Percentiles rank a stretch among this genome's conserved stretches.
Evolutionary conservation across 2,329 filamentous ascomycete genomes (phyloP).

Genomic region (Sclerotinia trifoliorum): DNA sequence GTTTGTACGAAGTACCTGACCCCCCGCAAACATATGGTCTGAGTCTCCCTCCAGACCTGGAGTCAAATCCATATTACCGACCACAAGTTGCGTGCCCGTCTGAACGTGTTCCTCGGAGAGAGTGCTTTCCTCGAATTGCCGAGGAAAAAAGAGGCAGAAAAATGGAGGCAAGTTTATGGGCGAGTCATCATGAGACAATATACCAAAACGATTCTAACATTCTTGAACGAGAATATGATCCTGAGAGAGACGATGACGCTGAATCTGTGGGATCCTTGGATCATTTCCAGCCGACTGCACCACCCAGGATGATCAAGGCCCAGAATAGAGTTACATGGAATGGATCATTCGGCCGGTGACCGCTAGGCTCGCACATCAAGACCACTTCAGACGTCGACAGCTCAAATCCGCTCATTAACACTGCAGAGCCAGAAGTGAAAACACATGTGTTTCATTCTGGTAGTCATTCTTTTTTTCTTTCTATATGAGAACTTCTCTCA

Average conservation of each 20-base stretch:
- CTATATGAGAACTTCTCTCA: background rate
- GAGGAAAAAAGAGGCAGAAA: conserved; percentile 11
- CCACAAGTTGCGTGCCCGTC: background rate
- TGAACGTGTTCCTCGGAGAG: background rate
- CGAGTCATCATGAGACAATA: background rate
- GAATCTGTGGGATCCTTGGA: conserved; percentile 13
- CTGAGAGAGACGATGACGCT: conserved; percentile 10
- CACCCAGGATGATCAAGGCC: background rate
- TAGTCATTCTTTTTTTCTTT: background rate
- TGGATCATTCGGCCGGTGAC: background rate
- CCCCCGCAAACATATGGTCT: background rate
- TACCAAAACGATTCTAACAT: conserved; percentile 6
- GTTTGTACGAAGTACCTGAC: conserved; percentile 14
- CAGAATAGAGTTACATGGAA: conserved; percentile 2
- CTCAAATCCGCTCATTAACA: background rate
- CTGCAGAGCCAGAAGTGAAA: background rate
- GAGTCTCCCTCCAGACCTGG: background rate
- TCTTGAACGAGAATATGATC: conserved; percentile 14
- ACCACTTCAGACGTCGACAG: background rate
- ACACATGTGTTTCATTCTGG: background rate
- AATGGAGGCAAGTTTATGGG: background rate
- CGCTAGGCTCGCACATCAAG: background rate
- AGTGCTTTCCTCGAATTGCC: background rate
- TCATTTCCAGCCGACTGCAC: background rate
- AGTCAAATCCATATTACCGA: conserved; percentile 18